Evolutionary conservation across 192 early-diverging fungal genomes (phyloP), one percentile per base, ranked within the genome.

Genomic region (Kickxella alabastrina): DNA sequence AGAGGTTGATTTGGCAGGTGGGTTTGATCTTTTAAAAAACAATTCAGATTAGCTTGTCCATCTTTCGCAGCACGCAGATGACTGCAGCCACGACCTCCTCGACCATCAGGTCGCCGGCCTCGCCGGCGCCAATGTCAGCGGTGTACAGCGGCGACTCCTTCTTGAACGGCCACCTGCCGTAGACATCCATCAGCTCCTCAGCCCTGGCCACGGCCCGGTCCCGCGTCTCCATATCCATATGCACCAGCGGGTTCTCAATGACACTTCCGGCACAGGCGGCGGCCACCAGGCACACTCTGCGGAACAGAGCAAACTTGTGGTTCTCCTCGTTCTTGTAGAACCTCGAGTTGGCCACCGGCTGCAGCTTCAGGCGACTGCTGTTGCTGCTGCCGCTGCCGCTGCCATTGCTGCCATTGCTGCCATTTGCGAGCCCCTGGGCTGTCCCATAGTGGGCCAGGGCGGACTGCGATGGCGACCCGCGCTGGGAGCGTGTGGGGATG

Each of bases 191-290:
- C 39, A 95, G 68, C 43, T 91, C 89, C 65, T 98, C 95, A 8
- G 92, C 94, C 25, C 88, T 80, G 36, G 80, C 70, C 52, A 92
- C 96, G 8, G 92, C 92, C 38, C 83, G 79, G 61, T 98, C 95
- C 26, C 93, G 75, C 57, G 90, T 83, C 67, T 87, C 83, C 64
- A 89, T 89, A 49, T 84, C 84, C 54, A 98, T 67, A 36, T 85
- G 84, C 18, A 85, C 68, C 43, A 98, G 73, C 9, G 93, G 92
- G 67, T 98, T 97, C 68, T 98, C 95, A 31, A 97, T 62, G n/a
- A 98, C 95, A 53, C 95, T 96, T 12, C 89, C 95, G 3, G 95
- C 93, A 54, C 95, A 97, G 12, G 93, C 91, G 6, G 94, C 91
- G 68, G 91, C 92, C 37, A 95, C 85, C 87, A 95, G 87, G 24